These are phyloP conservation scores for Cercospora sp. DNA, from an alignment of 2,329 filamentous ascomycete genomes.

Conservation along the genomic window DNA sequence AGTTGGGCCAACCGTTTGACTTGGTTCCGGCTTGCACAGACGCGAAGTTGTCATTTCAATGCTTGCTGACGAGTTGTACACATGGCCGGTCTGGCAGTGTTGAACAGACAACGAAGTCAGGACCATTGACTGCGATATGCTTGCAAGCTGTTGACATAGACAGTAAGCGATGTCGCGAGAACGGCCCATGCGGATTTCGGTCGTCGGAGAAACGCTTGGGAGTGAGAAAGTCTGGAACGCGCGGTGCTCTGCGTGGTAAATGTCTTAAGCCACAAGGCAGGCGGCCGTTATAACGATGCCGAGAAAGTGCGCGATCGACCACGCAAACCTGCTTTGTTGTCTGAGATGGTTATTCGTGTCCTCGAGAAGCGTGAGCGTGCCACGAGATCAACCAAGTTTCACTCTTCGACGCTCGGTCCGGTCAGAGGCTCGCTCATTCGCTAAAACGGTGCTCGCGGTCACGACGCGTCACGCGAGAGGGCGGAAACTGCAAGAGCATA, in stretches of 20 bases:
- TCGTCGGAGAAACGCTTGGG: neutral
- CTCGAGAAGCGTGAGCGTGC: conserved; percentile 2
- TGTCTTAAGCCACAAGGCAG: neutral
- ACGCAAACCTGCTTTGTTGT: neutral
- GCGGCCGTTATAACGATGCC: neutral
- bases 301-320: neutral
- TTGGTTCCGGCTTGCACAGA: too few relatives aligned
- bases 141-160: neutral
- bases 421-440: neutral
- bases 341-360: neutral
- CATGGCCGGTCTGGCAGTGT: too few relatives aligned
- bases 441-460: neutral
- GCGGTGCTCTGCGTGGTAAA: neutral
- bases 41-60: too few relatives aligned
- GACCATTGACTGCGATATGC: neutral
- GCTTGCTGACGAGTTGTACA: too few relatives aligned
- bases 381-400: conserved; percentile 4
- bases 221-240: neutral
- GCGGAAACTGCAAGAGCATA: neutral
- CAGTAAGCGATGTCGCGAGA: neutral
- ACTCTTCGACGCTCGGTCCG: conserved; percentile 1
- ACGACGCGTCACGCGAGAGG: neutral
- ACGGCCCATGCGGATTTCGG: neutral
- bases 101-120: neutral
- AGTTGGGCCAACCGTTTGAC: too few relatives aligned